Percentiles rank a stretch among this genome's conserved stretches.
phyloP scores from a whole-genome alignment of 345 rosid species.

The Dipteronia dyeriana region DNA sequence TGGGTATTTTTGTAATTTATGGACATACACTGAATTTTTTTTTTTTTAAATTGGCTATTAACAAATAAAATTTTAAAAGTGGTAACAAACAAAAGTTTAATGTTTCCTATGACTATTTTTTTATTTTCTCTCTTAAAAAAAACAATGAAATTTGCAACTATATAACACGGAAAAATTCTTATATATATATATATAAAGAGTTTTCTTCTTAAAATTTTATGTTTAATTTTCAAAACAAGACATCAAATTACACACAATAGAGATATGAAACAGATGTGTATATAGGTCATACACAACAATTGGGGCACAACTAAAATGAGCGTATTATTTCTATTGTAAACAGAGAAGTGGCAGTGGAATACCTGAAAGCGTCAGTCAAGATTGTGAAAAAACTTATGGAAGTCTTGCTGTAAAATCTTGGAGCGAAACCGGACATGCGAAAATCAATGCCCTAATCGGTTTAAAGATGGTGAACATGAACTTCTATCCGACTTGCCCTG shows the following conservation, averaged over 20 bases:
- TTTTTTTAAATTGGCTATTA: too few species aligned
- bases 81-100: too few species aligned
- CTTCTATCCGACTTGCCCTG: slow-evolving; percentile 57
- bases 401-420: slow-evolving; percentile 40
- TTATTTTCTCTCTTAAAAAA: too few species aligned
- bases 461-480: slow-evolving; percentile 53
- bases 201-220: too few species aligned
- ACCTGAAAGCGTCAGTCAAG: slow-evolving; percentile 37
- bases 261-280: background rate
- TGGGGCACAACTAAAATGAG: background rate
- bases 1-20: too few species aligned
- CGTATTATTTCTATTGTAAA: background rate
- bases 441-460: slow-evolving; percentile 37
- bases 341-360: slow-evolving; percentile 49
- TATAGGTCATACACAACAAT: background rate
- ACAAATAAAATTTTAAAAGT: too few species aligned
- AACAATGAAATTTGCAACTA: too few species aligned
- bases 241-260: background rate
- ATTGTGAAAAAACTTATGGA: slow-evolving; percentile 41
- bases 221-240: too few species aligned
- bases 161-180: too few species aligned
- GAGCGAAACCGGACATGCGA: slow-evolving; percentile 36
- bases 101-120: too few species aligned
- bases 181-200: too few species aligned
- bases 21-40: too few species aligned